Percentiles rank a stretch among this genome's conserved stretches.
phyloP scores from a whole-genome alignment of 2,329 filamentous ascomycete species.

The Calonectria hongkongensis region DNA sequence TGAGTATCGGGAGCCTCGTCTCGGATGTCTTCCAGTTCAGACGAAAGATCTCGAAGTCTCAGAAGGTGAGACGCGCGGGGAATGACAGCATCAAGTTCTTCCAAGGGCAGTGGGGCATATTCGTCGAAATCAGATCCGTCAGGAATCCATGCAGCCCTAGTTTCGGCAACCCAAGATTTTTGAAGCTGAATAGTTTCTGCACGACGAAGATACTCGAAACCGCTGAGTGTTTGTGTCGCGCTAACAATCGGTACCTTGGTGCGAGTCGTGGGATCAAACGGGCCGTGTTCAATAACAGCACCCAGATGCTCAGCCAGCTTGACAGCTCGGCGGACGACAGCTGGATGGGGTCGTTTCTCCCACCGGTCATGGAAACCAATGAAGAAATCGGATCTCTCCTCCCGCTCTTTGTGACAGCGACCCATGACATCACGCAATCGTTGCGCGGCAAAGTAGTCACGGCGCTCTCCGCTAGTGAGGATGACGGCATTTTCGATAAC shows the following conservation, averaged over 20 bases:
- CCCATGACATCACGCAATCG: slow-evolving; percentile 44
- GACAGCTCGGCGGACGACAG: slow-evolving; percentile 42
- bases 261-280: slow-evolving; percentile 19
- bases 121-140: slow-evolving; percentile 13
- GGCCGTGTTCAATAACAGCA: slow-evolving; percentile 48
- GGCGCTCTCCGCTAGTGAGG: slow-evolving; percentile 41
- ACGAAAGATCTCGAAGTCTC: slow-evolving; percentile 28
- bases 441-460: slow-evolving; percentile 43
- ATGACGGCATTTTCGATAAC: slow-evolving; percentile 47
- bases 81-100: slow-evolving; percentile 17
- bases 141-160: slow-evolving; percentile 30
- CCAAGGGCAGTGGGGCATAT: slow-evolving; percentile 9
- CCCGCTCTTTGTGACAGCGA: slow-evolving; percentile 38
- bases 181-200: slow-evolving; percentile 44
- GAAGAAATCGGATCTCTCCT: slow-evolving; percentile 45
- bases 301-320: slow-evolving; percentile 48
- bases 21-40: not conserved
- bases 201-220: slow-evolving; percentile 44
- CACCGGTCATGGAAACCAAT: slow-evolving; percentile 45
- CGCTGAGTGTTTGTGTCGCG: slow-evolving; percentile 40
- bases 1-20: slow-evolving; percentile 27
- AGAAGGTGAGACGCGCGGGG: slow-evolving; percentile 37
- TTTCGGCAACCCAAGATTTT: slow-evolving; percentile 40
- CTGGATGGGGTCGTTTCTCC: slow-evolving; percentile 38
- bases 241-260: slow-evolving; percentile 32